A percentile compares a stretch with the other conserved stretches of the same genome.
These are phyloP conservation scores for Chytriomyces confervae DNA, from an alignment of 192 early-diverging fungal genomes.

Conservation along the genomic window DNA sequence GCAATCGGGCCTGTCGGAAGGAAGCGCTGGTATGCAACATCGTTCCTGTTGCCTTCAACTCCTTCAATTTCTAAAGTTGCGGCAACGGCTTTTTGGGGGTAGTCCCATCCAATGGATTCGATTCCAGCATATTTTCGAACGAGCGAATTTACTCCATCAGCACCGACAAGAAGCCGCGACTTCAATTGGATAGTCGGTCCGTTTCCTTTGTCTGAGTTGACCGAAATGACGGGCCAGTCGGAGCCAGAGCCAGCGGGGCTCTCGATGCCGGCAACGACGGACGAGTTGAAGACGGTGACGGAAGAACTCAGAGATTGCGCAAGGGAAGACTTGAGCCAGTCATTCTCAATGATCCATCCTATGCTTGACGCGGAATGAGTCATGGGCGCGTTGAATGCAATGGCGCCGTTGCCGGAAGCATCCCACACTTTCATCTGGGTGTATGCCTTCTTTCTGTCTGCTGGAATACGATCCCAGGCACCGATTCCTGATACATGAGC, in stretches of 20 bases:
- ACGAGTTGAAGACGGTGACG: slow-evolving; percentile 71
- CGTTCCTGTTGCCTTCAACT: slow-evolving; percentile 48
- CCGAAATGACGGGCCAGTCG: slow-evolving; percentile 77
- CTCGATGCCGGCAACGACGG: slow-evolving; percentile 67
- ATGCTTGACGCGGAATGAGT: slow-evolving; percentile 47
- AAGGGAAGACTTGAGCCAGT: slow-evolving; percentile 17
- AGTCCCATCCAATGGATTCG: slow-evolving; percentile 85
- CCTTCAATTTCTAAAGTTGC: slow-evolving; percentile 72
- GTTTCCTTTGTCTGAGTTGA: slow-evolving; percentile 59
- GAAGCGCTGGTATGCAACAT: slow-evolving; percentile 93
- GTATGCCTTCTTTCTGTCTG: slow-evolving; percentile 67
- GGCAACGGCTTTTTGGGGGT: slow-evolving; percentile 83
- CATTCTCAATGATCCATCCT: slow-evolving; percentile 89
- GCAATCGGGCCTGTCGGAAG: slow-evolving; percentile 93
- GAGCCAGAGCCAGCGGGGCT: slow-evolving; percentile 36
- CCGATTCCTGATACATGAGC: slow-evolving; percentile 54
- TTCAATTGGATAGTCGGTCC: slow-evolving; percentile 49
- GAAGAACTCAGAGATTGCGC: slow-evolving; percentile 21
- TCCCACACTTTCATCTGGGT: slow-evolving; percentile 76
- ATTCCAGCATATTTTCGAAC: slow-evolving; percentile 86
- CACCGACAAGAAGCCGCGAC: slow-evolving; percentile 84
- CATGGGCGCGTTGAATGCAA: slow-evolving; percentile 66
- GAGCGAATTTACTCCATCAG: slow-evolving; percentile 86
- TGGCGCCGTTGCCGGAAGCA: slow-evolving; percentile 64
- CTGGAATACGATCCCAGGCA: slow-evolving; percentile 69